These are phyloP conservation scores for Pistacia vera DNA, from an alignment of 345 rosid species.

Conservation along the genomic window DNA sequence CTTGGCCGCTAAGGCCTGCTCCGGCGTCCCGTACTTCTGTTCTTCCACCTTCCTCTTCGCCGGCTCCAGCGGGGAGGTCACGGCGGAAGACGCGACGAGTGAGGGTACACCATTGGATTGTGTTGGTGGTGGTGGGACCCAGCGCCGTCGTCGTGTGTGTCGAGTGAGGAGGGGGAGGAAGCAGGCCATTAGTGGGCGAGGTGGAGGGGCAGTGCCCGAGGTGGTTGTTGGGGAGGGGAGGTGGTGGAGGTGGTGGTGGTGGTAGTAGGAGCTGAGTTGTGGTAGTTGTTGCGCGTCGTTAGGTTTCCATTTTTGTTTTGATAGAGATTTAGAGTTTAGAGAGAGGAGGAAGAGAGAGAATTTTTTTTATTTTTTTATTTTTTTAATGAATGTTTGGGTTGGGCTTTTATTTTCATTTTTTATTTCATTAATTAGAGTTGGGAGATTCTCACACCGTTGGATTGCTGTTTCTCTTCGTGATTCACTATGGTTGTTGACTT, in stretches of 20 bases:
- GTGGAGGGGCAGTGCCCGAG: conserved; percentile 34
- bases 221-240: conserved; percentile 38
- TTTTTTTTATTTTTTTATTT: conserved; percentile 18
- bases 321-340: conserved; percentile 34
- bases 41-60: conserved; percentile 84
- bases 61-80: conserved; percentile 58
- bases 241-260: conserved; percentile 33
- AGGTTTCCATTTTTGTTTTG: conserved; percentile 52
- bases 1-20: conserved; percentile 89
- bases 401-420: conserved; percentile 1
- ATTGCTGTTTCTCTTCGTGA: background rate
- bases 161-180: conserved; percentile 40
- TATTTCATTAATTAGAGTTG: background rate
- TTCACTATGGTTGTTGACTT: conserved; percentile 25
- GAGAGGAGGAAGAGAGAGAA: background rate
- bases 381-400: conserved; percentile 18
- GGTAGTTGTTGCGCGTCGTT: conserved; percentile 49
- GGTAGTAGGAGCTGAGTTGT: conserved; percentile 52
- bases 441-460: conserved; percentile 27
- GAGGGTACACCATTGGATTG: conserved; percentile 44
- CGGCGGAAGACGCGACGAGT: conserved; percentile 61
- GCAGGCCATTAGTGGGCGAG: conserved; percentile 66
- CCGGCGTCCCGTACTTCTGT: conserved; percentile 95
- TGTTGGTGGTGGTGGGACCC: conserved; percentile 27
- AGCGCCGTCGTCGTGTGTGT: background rate